Percentiles rank a stretch among this genome's conserved stretches.
Conservation (phyloP, 805 yeast genomes). For the Cyberlindnera saturnus region DNA sequence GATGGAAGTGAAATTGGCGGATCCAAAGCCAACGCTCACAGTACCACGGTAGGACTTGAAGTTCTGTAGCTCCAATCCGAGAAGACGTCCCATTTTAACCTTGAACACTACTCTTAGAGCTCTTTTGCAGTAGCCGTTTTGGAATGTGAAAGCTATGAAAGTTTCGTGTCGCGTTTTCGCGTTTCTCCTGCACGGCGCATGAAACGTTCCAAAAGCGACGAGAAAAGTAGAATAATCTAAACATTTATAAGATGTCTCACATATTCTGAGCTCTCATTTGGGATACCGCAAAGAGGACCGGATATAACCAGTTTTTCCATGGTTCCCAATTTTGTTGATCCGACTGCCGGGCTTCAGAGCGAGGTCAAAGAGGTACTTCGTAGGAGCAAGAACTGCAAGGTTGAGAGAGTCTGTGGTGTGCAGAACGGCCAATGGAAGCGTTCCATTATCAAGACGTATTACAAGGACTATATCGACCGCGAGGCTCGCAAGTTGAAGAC, state of each 20-base stretch:
- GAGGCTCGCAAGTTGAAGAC: not conserved
- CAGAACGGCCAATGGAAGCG: not conserved
- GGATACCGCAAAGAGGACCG: no score
- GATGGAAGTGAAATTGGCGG: constrained; percentile 77
- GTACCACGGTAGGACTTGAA: constrained; percentile 89
- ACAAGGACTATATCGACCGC: not conserved
- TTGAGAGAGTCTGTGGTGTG: no score
- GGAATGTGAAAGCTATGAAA: not conserved
- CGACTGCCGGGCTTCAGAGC: no score
- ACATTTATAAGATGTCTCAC: no score
- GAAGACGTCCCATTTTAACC: constrained; percentile 66
- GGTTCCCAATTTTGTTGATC: no score
- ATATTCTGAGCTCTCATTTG: no score
- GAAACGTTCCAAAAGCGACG: no score
- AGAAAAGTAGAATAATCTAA: no score
- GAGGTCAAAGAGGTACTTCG: no score
- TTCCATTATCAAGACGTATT: not conserved
- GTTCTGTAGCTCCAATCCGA: constrained; percentile 73
- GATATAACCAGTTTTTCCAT: no score
- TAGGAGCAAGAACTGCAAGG: no score
- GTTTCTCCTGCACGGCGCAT: not conserved
- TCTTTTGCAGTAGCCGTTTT: no score
- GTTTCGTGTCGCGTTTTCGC: not conserved
- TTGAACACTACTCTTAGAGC: not conserved
- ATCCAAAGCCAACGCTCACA: constrained; percentile 74